Evolutionary conservation across 345 rosid genomes (phyloP).

Genomic region (Abelmoschus esculentus): DNA sequence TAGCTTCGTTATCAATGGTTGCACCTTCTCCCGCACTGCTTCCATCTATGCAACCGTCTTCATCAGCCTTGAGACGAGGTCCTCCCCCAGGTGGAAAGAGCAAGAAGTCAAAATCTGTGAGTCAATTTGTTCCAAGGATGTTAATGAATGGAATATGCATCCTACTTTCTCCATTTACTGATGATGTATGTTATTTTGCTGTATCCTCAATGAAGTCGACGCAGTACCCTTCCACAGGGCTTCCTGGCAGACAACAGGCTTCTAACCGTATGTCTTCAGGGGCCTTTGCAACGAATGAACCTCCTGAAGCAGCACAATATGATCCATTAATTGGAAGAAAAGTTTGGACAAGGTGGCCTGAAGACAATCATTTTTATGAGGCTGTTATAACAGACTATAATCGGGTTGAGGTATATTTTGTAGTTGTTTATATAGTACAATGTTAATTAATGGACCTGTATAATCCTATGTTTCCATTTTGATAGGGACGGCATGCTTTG

Average conservation of each 20-base stretch:
- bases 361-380: conserved; percentile 3
- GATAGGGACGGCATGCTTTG: conserved; percentile 36
- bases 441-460: conserved; percentile 12
- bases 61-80: conserved; percentile 63
- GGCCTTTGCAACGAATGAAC: conserved; percentile 46
- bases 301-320: conserved; percentile 51
- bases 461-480: conserved; percentile 19
- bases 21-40: conserved; percentile 72
- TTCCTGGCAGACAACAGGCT: conserved; percentile 58
- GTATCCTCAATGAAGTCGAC: conserved; percentile 39
- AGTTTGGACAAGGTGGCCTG: neutral
- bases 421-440: neutral
- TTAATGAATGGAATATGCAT: neutral
- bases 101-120: conserved; percentile 84
- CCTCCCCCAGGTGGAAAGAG: conserved; percentile 56
- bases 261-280: conserved; percentile 35
- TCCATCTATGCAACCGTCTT: conserved; percentile 77
- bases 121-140: conserved; percentile 22
- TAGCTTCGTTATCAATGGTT: conserved; percentile 42
- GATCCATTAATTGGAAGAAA: conserved; percentile 43
- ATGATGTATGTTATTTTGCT: conserved; percentile 21
- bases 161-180: conserved; percentile 3
- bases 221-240: conserved; percentile 63
- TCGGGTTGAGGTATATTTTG: neutral
- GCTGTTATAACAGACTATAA: conserved; percentile 1